Evolutionary conservation across 2,329 filamentous ascomycete genomes (phyloP).

Genomic region (Hypoxylon sp.): DNA sequence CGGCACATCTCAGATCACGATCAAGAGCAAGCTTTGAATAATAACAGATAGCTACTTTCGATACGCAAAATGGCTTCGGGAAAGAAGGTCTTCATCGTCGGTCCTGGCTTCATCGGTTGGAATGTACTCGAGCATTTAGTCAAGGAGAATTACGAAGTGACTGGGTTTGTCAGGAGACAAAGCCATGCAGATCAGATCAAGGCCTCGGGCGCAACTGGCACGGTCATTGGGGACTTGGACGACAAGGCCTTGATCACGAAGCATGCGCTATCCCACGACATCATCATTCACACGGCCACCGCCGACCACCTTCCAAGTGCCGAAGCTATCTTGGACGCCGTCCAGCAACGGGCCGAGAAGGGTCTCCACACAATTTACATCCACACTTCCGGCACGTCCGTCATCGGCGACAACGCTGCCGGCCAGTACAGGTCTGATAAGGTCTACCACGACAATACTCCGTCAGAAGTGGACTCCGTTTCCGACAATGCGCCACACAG

Average conservation of each 20-base stretch:
- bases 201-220: conserved; percentile 52
- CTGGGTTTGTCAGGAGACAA: conserved; percentile 57
- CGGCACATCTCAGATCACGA: not conserved
- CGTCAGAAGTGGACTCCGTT: conserved; percentile 56
- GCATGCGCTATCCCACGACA: conserved; percentile 55
- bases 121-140: conserved; percentile 60
- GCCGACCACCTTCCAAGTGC: conserved; percentile 61
- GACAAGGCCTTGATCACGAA: conserved; percentile 56
- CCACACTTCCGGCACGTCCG: conserved; percentile 60
- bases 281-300: conserved; percentile 62
- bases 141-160: conserved; percentile 57
- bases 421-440: conserved; percentile 54
- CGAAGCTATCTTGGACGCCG: conserved; percentile 59
- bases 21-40: no score
- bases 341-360: conserved; percentile 55
- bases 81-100: conserved; percentile 58
- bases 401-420: conserved; percentile 55
- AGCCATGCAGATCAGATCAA: conserved; percentile 54
- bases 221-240: conserved; percentile 57
- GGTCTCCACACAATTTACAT: conserved; percentile 60
- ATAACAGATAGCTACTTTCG: not conserved
- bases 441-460: conserved; percentile 58
- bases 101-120: conserved; percentile 62
- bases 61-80: conserved; percentile 40
- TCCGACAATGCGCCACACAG: conserved; percentile 59